phyloP scores from a whole-genome alignment of 176 grass and related monocot species.

The Aegilops speltoides region DNA sequence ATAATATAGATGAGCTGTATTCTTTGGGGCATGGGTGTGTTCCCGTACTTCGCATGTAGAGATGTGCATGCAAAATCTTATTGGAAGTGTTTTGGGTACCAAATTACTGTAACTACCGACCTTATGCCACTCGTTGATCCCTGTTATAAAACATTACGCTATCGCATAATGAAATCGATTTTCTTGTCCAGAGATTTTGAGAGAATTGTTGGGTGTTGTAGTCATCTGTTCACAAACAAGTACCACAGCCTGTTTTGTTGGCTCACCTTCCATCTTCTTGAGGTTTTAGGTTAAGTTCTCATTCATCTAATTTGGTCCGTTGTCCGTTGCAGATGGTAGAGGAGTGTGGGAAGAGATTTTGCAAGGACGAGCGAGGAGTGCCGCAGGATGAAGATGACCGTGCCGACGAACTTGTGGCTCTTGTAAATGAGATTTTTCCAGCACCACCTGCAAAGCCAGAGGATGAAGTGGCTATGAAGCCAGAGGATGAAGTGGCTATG shows the following conservation, averaged over 20 bases:
- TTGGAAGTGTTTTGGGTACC: not conserved
- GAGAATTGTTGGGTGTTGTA: not conserved
- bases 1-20: not conserved
- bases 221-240: not conserved
- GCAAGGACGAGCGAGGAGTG: constrained; percentile 21
- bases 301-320: not conserved
- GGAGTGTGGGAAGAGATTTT: constrained; percentile 45
- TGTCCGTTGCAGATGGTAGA: constrained; percentile 36
- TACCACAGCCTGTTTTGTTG: not conserved
- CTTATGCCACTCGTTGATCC: not conserved
- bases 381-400: not conserved
- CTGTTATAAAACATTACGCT: not conserved
- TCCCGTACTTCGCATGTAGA: not conserved
- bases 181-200: not conserved
- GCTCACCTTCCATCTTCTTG: not conserved
- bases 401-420: constrained; percentile 34
- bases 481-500: not conserved
- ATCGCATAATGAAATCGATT: not conserved
- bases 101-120: not conserved
- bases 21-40: not conserved
- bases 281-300: not conserved
- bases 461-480: not conserved
- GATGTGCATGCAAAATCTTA: not conserved
- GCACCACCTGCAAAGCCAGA: constrained; percentile 29
- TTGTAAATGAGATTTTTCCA: constrained; percentile 53